These are phyloP conservation scores for Suillus spraguei DNA, from an alignment of 768 basidiomycete genomes.

Conservation along the genomic window DNA sequence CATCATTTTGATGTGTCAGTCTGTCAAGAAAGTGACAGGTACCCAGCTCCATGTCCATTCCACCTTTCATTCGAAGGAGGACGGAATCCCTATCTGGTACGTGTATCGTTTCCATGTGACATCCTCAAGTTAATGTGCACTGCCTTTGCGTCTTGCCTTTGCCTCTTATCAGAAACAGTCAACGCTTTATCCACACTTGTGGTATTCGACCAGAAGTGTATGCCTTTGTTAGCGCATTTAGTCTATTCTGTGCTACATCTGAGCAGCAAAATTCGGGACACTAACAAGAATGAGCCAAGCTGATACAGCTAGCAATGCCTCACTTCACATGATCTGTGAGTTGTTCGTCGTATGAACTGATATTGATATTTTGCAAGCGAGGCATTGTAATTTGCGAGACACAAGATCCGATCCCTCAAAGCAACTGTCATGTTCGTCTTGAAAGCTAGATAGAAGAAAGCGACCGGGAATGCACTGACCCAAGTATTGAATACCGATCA, in stretches of 20 bases:
- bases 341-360: not conserved
- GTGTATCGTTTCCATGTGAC: slow-evolving; percentile 19
- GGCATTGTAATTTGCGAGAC: slow-evolving; percentile 50
- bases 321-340: slow-evolving; percentile 24
- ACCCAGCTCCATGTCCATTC: too few relatives aligned
- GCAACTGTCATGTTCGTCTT: slow-evolving; percentile 53
- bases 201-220: slow-evolving; percentile 61
- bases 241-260: slow-evolving; percentile 12
- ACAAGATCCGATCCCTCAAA: slow-evolving; percentile 54
- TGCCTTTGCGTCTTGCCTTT: slow-evolving; percentile 9
- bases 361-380: slow-evolving; percentile 39
- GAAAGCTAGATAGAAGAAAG: too few relatives aligned
- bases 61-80: too few relatives aligned
- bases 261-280: slow-evolving; percentile 66
- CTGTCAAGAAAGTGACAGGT: too few relatives aligned
- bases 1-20: too few relatives aligned
- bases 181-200: slow-evolving; percentile 60
- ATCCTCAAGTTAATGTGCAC: not conserved
- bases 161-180: slow-evolving; percentile 35
- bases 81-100: slow-evolving; percentile 37
- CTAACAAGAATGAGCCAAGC: slow-evolving; percentile 35
- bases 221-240: slow-evolving; percentile 9
- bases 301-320: slow-evolving; percentile 38
- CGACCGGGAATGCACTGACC: slow-evolving; percentile 9
- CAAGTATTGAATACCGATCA: slow-evolving; percentile 50